Evolutionary conservation across 2,329 filamentous ascomycete genomes (phyloP).

Genomic region (Hawksworthiomyces lignivorus): DNA sequence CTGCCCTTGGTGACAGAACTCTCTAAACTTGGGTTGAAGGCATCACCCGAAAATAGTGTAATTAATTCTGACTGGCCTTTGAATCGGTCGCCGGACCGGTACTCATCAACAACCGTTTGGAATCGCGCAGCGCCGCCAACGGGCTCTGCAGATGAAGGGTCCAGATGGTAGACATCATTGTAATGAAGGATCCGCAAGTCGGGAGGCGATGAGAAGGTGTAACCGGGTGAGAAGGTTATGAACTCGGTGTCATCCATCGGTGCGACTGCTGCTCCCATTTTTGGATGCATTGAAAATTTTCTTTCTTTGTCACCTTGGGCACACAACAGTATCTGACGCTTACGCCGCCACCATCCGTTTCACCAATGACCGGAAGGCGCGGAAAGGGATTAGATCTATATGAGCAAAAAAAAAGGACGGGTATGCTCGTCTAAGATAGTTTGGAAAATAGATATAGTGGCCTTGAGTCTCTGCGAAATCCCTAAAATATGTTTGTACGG

Average conservation of each 20-base stretch:
- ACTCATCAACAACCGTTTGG: slow-evolving; percentile 69
- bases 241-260: slow-evolving; percentile 6
- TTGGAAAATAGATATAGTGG: no score
- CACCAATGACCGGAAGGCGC: no score
- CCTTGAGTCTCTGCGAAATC: no score
- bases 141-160: slow-evolving; percentile 66
- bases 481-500: no score
- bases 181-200: slow-evolving; percentile 80
- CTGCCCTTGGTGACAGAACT: slow-evolving; percentile 82
- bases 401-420: no score
- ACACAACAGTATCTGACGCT: no score
- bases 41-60: slow-evolving; percentile 85
- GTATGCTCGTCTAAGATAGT: no score
- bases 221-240: slow-evolving; percentile 25
- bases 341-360: no score
- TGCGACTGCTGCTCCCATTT: no score
- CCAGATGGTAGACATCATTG: slow-evolving; percentile 92
- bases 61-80: slow-evolving; percentile 56
- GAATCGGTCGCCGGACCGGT: slow-evolving; percentile 55
- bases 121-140: slow-evolving; percentile 77
- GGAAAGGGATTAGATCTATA: no score
- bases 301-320: no score
- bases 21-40: slow-evolving; percentile 85
- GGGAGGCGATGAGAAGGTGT: slow-evolving; percentile 32
- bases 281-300: no score